Percentiles rank a stretch among this genome's conserved stretches.
Conservation (phyloP, 148 eudicot species). For the Linanthus parryae region DNA sequence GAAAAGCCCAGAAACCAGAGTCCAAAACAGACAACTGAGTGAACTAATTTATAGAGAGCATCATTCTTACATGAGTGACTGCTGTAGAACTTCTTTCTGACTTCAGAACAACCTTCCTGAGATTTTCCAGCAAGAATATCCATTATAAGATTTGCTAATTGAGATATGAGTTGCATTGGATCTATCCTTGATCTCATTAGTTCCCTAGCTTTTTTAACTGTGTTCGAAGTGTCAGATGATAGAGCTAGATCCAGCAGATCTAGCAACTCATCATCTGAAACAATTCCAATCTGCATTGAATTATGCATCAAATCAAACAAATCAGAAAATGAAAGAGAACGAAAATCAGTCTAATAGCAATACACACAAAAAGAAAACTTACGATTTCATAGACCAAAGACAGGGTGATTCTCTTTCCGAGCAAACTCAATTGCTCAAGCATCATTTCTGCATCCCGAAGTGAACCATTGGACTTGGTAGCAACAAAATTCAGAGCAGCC, state of each 20-base stretch:
- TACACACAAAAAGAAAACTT: conserved; percentile 20
- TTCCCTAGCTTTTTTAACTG: conserved; percentile 83
- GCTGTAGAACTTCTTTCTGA: conserved; percentile 47
- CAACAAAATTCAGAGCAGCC: conserved; percentile 76
- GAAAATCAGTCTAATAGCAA: background rate
- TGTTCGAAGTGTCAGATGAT: conserved; percentile 84
- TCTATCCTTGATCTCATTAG: conserved; percentile 82
- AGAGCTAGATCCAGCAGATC: conserved; percentile 73
- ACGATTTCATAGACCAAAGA: conserved; percentile 76
- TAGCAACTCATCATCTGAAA: conserved; percentile 87
- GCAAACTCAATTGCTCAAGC: conserved; percentile 91
- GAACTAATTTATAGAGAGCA: background rate
- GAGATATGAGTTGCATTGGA: conserved; percentile 88
- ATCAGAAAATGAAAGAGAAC: background rate
- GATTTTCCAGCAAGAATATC: conserved; percentile 90
- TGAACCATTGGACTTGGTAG: conserved; percentile 79
- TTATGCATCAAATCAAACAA: conserved; percentile 2
- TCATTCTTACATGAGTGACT: conserved; percentile 56
- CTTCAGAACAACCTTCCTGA: conserved; percentile 55
- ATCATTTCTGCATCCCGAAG: conserved; percentile 95
- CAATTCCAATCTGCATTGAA: conserved; percentile 70
- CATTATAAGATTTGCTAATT: conserved; percentile 88
- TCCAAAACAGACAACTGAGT: too few relatives aligned
- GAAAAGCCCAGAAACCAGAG: too few relatives aligned
- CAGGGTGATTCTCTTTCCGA: conserved; percentile 67